Base-by-base conservation (phyloP, 352 stramenopile genomes). In the Achlya hypogyna region DNA sequence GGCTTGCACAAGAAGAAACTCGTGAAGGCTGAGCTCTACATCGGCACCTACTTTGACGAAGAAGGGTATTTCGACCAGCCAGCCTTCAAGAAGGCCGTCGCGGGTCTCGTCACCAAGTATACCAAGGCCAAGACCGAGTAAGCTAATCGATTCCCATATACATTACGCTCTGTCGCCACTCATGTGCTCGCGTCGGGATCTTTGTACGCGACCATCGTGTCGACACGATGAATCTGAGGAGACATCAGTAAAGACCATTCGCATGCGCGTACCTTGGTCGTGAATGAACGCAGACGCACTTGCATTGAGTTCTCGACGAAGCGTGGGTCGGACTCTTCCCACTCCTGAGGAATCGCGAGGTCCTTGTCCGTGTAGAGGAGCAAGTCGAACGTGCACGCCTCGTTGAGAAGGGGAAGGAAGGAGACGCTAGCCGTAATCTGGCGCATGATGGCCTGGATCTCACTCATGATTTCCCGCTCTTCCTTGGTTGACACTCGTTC, bases 401-500 rank as follows among this genome's bases (percentile, higher is more conserved):
- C 97, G 53, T 98, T 89, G 20, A 99, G 81, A 0, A 99, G 78
- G 47, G 97, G 97, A 34, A 99, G 76, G 75, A 99, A 99, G 8
- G 97, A 99, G n/a, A 99, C 95, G 56, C 83, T 96, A 12, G 96
- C 96, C 23, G 97, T 99, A 74, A 99, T 99, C 82, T 99, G 97
- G 25, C 97, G 91, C 74, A 99, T 99, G 69, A 99, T 98, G 8
- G 96, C 95, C 76, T 99, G 96, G 63, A 99, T 99, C 73, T 99
- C 96, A 28, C 91, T 82, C 79, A 97, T 97, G 74, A 99, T 98
- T 65, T 98, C 91, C 69, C 97, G 97, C 40, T 85, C 73, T 5
- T 85, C 71, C 69, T 97, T 97, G 18, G 70, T 78, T 31, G 66
- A 47, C 16, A 49, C 51, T 12, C 27, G 29, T 2, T 23, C 51